Conservation (phyloP, 2,329 filamentous ascomycete species). For the Stachybotrys elegans region DNA sequence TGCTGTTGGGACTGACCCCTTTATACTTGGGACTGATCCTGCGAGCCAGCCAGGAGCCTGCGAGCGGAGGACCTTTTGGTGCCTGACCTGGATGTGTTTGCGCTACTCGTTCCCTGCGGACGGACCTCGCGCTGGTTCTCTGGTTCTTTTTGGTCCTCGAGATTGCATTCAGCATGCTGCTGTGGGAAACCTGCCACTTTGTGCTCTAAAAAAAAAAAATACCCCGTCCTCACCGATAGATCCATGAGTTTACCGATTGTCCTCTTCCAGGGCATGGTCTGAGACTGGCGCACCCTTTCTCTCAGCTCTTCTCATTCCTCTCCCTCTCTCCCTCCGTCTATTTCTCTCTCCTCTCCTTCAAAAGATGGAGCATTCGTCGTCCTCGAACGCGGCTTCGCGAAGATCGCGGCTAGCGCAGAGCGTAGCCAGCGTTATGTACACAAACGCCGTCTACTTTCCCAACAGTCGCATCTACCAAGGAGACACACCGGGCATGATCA, state of each 20-base stretch:
- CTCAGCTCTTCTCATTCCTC: no score
- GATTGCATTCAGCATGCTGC: slow-evolving; percentile 9
- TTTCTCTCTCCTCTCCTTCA: no score
- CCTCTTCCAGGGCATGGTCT: no score
- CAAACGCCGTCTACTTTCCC: slow-evolving; percentile 82
- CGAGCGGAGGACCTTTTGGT: slow-evolving; percentile 10
- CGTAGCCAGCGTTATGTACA: slow-evolving; percentile 46
- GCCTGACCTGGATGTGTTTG: slow-evolving; percentile 14
- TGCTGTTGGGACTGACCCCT: slow-evolving; percentile 10
- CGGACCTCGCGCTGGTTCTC: neutral
- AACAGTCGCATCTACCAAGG: slow-evolving; percentile 70
- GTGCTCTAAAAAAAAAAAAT: no score
- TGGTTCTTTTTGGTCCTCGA: slow-evolving; percentile 14
- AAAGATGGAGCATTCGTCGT: neutral
- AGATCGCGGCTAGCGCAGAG: slow-evolving; percentile 41
- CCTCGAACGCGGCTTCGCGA: slow-evolving; percentile 37
- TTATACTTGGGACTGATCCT: slow-evolving; percentile 10
- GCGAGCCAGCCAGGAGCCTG: slow-evolving; percentile 3
- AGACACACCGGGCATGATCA: slow-evolving; percentile 68
- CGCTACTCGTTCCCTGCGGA: no score
- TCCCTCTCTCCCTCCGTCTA: no score
- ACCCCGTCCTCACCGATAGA: no score
- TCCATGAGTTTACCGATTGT: no score
- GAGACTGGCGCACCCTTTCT: no score
- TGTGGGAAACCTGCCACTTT: no score